These are phyloP conservation scores for Pistacia integerrima DNA, from an alignment of 345 rosid species.

Conservation along the genomic window DNA sequence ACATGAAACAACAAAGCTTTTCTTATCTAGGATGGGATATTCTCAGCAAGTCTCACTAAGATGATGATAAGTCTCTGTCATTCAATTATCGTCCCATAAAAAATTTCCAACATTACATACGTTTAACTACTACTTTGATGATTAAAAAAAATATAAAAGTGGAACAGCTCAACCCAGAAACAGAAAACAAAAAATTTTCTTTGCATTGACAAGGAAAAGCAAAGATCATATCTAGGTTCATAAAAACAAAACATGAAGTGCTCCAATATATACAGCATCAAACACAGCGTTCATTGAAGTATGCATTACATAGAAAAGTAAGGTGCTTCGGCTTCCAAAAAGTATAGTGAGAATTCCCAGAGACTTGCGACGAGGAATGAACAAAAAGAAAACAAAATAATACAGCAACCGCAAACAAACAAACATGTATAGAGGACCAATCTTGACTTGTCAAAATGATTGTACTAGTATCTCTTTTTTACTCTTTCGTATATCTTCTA, in stretches of 20 bases:
- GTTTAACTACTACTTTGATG: background rate
- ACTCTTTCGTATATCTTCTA: slow-evolving; percentile 24
- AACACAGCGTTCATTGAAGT: slow-evolving; percentile 9
- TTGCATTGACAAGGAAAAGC: background rate
- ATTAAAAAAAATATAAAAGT: background rate
- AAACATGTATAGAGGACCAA: slow-evolving; percentile 23
- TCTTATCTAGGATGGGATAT: background rate
- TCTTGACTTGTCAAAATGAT: slow-evolving; percentile 28
- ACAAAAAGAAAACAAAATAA: slow-evolving; percentile 26
- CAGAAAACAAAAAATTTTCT: background rate
- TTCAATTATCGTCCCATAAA: background rate
- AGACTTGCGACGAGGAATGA: slow-evolving; percentile 33
- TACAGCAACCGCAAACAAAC: slow-evolving; percentile 28
- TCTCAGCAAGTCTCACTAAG: background rate
- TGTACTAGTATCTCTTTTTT: slow-evolving; percentile 16
- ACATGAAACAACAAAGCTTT: background rate
- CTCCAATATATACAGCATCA: slow-evolving; percentile 33
- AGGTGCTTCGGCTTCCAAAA: slow-evolving; percentile 24
- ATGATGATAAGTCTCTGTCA: background rate
- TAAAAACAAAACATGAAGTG: background rate
- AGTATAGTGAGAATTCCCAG: slow-evolving; percentile 13
- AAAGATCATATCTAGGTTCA: no score
- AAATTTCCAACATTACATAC: background rate
- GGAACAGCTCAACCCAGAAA: background rate
- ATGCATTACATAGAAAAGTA: slow-evolving; percentile 28